Evolutionary conservation across 257 asterid genomes (phyloP).

Genomic region (Solanum chaucha): DNA sequence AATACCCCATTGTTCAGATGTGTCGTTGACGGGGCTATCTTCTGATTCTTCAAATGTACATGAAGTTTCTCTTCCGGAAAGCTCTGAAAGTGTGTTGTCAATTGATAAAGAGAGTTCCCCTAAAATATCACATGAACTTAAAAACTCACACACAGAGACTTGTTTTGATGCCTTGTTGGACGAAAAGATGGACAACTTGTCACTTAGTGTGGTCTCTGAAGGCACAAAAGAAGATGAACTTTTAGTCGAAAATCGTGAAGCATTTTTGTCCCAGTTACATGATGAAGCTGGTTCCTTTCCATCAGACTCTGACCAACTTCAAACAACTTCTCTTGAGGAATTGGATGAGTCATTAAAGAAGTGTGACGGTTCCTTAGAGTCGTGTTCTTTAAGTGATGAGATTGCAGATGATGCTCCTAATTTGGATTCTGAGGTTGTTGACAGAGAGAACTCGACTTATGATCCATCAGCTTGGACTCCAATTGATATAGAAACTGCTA

Average conservation of each 20-base stretch:
- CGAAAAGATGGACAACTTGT: slow-evolving; percentile 31
- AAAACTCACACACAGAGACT: slow-evolving; percentile 4
- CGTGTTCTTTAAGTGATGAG: slow-evolving; percentile 9
- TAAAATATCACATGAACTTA: slow-evolving; percentile 4
- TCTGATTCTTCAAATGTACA: neutral
- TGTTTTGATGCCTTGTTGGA: slow-evolving; percentile 19
- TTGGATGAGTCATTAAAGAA: slow-evolving; percentile 3
- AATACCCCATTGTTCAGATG: slow-evolving; percentile 1
- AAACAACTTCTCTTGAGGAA: slow-evolving; percentile 1
- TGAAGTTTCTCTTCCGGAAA: slow-evolving; percentile 11
- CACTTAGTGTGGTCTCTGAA: slow-evolving; percentile 26
- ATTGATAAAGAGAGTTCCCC: slow-evolving; percentile 8
- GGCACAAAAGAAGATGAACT: slow-evolving; percentile 12
- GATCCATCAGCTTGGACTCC: slow-evolving; percentile 77
- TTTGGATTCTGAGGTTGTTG: slow-evolving; percentile 12
- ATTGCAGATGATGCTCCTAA: slow-evolving; percentile 12
- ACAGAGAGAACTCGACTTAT: slow-evolving; percentile 11
- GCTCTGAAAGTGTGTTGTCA: slow-evolving; percentile 4
- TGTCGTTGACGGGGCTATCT: slow-evolving; percentile 7
- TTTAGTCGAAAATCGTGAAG: slow-evolving; percentile 21
- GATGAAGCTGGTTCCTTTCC: slow-evolving; percentile 21
- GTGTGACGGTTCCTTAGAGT: slow-evolving; percentile 10
- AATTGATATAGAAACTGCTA: slow-evolving; percentile 60
- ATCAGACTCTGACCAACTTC: slow-evolving; percentile 15
- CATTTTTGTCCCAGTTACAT: slow-evolving; percentile 42